Evolutionary conservation across 2,329 filamentous ascomycete species (phyloP), one percentile per base, ranked within the genome.

Genomic region (Orbilia oligospora): DNA sequence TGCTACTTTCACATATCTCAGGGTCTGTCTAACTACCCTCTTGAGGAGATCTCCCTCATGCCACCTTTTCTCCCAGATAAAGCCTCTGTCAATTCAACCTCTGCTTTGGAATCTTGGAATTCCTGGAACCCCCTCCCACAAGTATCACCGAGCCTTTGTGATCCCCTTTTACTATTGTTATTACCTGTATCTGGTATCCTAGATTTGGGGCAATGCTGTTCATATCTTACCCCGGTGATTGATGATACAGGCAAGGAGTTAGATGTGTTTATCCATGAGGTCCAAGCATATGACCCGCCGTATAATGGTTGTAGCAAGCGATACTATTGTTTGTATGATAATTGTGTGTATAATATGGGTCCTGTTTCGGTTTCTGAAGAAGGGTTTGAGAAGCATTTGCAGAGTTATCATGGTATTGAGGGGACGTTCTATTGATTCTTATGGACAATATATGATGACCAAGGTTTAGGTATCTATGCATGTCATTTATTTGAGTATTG

Each of bases 301-400:
- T 12, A 64, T 20, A 24, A 38, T 2, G 22, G 6, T 27, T 48
- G 12, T 41, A 14, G 8, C 5, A 48, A 24, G 44, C 3, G 61
- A 6, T 65, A 65, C 8, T 65, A 65, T 36, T 65, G 61, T 36
- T 22, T 65, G 18, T 33, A 65, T 36, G 61, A 36, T 16, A 65
- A 65, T 24, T 65, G 61, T 22, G 41, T 65, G 16, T 65, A 65
- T 41, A 65, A 65, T 20, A 48, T 65, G 61, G 46, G 6, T 8
- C 61, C 61, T 18, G 61, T 65, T 6, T 22, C 61, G 8, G 44
- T 65, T 65, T 30, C 3, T n/a, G 1, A 6, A 2, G 44, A 49
- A 22, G 24, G 24, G 41, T 65, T 65, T 49, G 18, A 22, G 10
- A 20, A 14, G 24, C 61, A 65, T 49, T 24, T 65, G 61, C 16